Evolutionary conservation across 2,329 filamentous ascomycete species (phyloP), one percentile per base, ranked within the genome.

Genomic region (Chrysosphaeria jannelii): DNA sequence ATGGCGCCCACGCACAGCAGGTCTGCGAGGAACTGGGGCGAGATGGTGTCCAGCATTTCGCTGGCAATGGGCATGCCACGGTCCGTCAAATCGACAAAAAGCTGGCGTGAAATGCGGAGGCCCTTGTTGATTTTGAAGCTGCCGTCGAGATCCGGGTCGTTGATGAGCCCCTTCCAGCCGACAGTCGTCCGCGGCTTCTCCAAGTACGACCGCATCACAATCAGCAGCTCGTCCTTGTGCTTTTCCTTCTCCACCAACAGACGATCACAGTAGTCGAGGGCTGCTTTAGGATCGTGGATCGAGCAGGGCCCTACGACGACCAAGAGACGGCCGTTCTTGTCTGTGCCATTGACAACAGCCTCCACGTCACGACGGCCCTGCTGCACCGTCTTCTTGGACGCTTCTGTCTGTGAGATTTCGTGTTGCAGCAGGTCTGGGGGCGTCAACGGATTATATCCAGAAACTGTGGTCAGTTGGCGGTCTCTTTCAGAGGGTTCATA

Each of bases 121-220:
- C 85, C 85, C 56, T 93, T 93, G 57, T 93, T 93, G 51, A 97
- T 93, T 50, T 91, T 67, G 69, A 90, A 93, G 46, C 71, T 85
- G 44, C 90, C 81, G 46, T 93, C 79, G 40, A 97, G 89, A 39
- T 93, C 81, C 2, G 85, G 85, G 47, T 97, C 85, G 44, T 97
- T 93, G 51, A 97, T 89, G 36, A 97, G 53, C 23, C 85, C 85
- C 53, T 97, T 97, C 85, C 85, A 97, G 35, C 85, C 85, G 14
- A 97, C 76, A 0, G 85, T 97, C 14, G 85, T 97, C 32, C 85
- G 67, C 12, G 85, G 85, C 57, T 97, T 97, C 57, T 97, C 85
- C 29, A 97, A 64, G 59, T 97, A 97, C 32, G 76, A 74, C 35
- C 85, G 72, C 85, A 97, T 97, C 30, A 97, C 70, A 35, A 97